These are phyloP conservation scores for Xylariales sp. DNA, from an alignment of 2,329 filamentous ascomycete genomes.

Conservation along the genomic window DNA sequence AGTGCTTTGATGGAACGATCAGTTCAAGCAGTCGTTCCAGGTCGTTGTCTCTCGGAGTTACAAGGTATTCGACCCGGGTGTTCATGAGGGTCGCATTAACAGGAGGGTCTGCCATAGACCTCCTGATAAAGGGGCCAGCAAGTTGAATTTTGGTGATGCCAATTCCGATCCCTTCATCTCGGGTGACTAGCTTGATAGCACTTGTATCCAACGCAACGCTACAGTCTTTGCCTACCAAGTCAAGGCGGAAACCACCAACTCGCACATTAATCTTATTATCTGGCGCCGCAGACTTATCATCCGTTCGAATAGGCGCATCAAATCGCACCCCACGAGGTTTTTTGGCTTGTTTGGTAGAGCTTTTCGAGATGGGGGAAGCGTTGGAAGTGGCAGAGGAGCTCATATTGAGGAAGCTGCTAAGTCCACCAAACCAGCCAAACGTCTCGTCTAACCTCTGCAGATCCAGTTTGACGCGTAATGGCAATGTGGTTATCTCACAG, in stretches of 20 bases:
- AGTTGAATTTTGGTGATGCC: slow-evolving; percentile 73
- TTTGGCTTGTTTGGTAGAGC: slow-evolving; percentile 26
- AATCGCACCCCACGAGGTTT: slow-evolving; percentile 56
- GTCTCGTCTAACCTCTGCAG: slow-evolving; percentile 80
- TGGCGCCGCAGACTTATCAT: slow-evolving; percentile 40
- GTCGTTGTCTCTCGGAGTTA: slow-evolving; percentile 71
- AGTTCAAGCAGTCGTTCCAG: slow-evolving; percentile 77
- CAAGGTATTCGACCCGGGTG: slow-evolving; percentile 68
- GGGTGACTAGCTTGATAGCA: slow-evolving; percentile 74
- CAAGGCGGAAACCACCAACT: slow-evolving; percentile 70
- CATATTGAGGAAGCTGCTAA: slow-evolving; percentile 87
- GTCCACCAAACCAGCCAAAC: slow-evolving; percentile 81
- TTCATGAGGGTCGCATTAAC: slow-evolving; percentile 60
- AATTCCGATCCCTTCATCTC: slow-evolving; percentile 67
- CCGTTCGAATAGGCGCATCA: slow-evolving; percentile 45
- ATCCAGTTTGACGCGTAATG: slow-evolving; percentile 72
- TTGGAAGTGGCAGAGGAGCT: slow-evolving; percentile 78
- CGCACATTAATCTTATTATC: slow-evolving; percentile 71
- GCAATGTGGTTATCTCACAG: slow-evolving; percentile 70
- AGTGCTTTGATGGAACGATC: slow-evolving; percentile 86
- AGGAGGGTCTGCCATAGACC: slow-evolving; percentile 51
- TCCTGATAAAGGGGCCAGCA: slow-evolving; percentile 62
- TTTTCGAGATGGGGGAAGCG: slow-evolving; percentile 44
- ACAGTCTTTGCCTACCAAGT: slow-evolving; percentile 74
- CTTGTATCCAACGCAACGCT: slow-evolving; percentile 71